Evolutionary conservation across 495 filamentous ascomycete genomes (phyloP).

Genomic region (Hypoxylon lenormandii): DNA sequence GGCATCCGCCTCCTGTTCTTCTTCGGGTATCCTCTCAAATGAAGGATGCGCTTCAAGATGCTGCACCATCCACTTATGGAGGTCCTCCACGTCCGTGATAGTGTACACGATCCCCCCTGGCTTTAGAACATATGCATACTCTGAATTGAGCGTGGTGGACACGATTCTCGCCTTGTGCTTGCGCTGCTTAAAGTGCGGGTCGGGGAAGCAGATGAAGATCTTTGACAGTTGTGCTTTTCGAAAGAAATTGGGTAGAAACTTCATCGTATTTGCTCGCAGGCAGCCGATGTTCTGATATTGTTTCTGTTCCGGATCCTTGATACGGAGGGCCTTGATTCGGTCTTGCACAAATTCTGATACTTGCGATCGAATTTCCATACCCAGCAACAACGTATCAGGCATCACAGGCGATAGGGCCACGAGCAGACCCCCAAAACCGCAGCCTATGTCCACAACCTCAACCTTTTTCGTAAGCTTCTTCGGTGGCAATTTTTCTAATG

Average conservation of each 20-base stretch:
- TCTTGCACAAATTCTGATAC: constrained; percentile 90
- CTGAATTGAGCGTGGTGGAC: constrained; percentile 83
- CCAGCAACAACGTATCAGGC: constrained; percentile 84
- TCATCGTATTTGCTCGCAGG: constrained; percentile 94
- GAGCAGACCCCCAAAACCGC: constrained; percentile 91
- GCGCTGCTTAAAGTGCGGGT: constrained; percentile 96
- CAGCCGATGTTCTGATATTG: constrained; percentile 87
- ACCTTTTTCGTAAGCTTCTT: constrained; percentile 72
- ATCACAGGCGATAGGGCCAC: constrained; percentile 84
- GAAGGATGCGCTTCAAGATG: constrained; percentile 79
- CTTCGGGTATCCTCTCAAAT: constrained; percentile 73
- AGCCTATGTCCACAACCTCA: constrained; percentile 96
- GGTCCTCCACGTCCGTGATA: constrained; percentile 95
- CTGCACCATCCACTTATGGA: constrained; percentile 89
- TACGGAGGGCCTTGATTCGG: constrained; percentile 81
- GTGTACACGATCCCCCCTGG: constrained; percentile 91
- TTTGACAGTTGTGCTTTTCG: constrained; percentile 77
- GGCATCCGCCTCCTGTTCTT: constrained; percentile 76
- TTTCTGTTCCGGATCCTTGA: constrained; percentile 68
- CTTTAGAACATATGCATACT: constrained; percentile 88
- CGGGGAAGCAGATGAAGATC: constrained; percentile 97
- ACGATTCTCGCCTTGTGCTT: constrained; percentile 98
- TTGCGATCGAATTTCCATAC: constrained; percentile 89
- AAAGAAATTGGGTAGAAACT: constrained; percentile 98
- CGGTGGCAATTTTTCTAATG: constrained; percentile 36